Base-by-base conservation (phyloP, 148 eudicot genomes). In the Vaccinium vitisidaea region DNA sequence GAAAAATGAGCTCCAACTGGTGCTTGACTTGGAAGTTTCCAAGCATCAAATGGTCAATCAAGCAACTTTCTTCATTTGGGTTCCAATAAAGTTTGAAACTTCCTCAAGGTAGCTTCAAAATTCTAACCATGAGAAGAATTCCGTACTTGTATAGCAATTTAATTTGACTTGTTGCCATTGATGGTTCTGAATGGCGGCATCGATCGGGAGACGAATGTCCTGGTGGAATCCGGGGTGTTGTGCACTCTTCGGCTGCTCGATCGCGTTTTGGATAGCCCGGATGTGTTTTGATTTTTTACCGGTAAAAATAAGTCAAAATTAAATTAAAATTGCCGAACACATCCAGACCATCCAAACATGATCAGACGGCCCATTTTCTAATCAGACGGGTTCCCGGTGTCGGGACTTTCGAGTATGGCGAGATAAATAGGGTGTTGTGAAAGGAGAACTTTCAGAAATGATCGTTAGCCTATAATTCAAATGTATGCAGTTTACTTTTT, bases 31-130 rank as follows among this genome's bases (percentile, higher is more conserved):
- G 70, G 70, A 55, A 80, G 23, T 2, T 80, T 58, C 27, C 4
- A 2, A n/a, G 83, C 36, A 63, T 81, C 39, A 61, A 81, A 81
- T 1, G n/a, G 83, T 80, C 71, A 61, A 59, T 43, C 54, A 80
- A 59, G 6, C 36, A 25, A 23, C 71, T 65, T 65, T 65, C 71
- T 13, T 65, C 15, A 25, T 11, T 1, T 23, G 36, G 6, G 71
- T 65, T 25, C 71, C 32, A 23, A 2, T 3, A 65, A 65, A 25
- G 36, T 65, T 25, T 65, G 71, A 65, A 65, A 65, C 71, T 65
- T 11, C 67, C 11, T 16, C n/a, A 32, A 8, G 61, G 19, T 55
- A 6, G 49, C 70, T 30, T 56, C 81, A 1, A 78, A 78, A 21
- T 59, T 58, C 21, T 46, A 43, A 18, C 21, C 4, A 18, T 2